Evolutionary conservation across 495 filamentous ascomycete genomes (phyloP), one percentile per base, ranked within the genome.

Genomic region (Cenococcum geophilum): DNA sequence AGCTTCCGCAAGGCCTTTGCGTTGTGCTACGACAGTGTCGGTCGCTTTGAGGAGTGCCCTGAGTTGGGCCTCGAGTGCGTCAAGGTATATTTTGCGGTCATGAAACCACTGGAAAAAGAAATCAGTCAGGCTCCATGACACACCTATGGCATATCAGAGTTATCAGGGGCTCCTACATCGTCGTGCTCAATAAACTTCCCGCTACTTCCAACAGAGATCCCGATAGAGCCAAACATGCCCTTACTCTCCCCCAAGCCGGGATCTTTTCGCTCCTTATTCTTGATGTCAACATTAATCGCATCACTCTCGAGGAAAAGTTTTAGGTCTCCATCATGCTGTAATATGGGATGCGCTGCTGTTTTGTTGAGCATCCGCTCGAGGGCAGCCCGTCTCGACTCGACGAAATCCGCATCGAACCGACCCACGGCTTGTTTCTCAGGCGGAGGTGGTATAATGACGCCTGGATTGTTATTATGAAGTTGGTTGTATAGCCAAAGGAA

Each of bases 371-470:
- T 97, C 63, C 92, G 85, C 74, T 98, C 93, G 50, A 97, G 75
- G 14, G 93, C 93, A 43, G 89, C 86, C 70, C 93, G 81, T 65
- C 93, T 78, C 22, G 89, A 87, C 72, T 98, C 93, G 58, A 98
- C 91, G 68, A 98, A 98, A 71, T 96, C 95, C 59, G 86, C 89
- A 75, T 98, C 93, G 70, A 98, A 98, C 42, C 93, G 84, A 43
- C 92, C 92, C 50, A 97, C 89, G 12, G 93, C 91, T 75, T 98
- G 95, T 76, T 98, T 98, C 78, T 98, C 93, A 4, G 93, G 93
- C 4, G 93, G 93, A 42, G 93, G 95, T 1, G 93, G 93, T 20
- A 97, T 91, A 58, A 98, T 89, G 43, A 96, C 86, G 51, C 93
- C 93, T 14, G 93, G 93, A 69, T 92, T 97, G 73, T 92, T 97